Evolutionary conservation across 2,329 filamentous ascomycete genomes (phyloP).

Genomic region (Trichophyton equinum): DNA sequence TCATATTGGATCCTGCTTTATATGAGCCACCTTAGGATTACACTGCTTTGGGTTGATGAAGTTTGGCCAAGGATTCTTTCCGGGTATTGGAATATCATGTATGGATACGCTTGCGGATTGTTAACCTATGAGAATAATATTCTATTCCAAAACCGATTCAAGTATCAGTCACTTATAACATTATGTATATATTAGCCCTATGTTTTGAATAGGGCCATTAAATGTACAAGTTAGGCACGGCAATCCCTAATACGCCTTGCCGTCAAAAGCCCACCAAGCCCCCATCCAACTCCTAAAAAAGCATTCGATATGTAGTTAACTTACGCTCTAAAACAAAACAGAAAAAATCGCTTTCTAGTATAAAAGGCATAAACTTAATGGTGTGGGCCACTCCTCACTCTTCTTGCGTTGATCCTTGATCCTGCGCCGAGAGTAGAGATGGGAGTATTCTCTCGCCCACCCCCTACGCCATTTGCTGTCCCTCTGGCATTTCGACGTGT

Average conservation of each 20-base stretch:
- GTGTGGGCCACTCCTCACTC: conserved; percentile 20
- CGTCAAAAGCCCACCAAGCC: not conserved
- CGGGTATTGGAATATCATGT: not conserved
- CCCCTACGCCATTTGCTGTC: conserved; percentile 16
- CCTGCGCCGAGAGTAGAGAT: not conserved
- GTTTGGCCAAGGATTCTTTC: not conserved
- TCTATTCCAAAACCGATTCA: not conserved
- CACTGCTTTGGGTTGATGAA: not conserved
- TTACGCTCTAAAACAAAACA: not conserved
- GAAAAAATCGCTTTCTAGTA: not conserved
- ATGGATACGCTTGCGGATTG: not conserved
- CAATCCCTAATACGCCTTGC: not conserved
- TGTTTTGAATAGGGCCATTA: not conserved
- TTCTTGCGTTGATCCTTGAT: conserved; percentile 15
- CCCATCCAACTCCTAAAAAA: not conserved
- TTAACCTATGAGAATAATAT: not conserved
- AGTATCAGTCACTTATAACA: not conserved
- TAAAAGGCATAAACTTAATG: not conserved
- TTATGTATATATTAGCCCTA: not conserved
- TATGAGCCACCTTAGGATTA: not conserved
- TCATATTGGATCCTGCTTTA: not conserved
- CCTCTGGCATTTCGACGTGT: conserved; percentile 28
- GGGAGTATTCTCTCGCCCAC: conserved; percentile 34
- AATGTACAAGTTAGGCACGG: not conserved
- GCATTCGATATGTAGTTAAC: not conserved